Base-by-base conservation (phyloP, 441 rosid species). In the Erodium chrysanthum region DNA sequence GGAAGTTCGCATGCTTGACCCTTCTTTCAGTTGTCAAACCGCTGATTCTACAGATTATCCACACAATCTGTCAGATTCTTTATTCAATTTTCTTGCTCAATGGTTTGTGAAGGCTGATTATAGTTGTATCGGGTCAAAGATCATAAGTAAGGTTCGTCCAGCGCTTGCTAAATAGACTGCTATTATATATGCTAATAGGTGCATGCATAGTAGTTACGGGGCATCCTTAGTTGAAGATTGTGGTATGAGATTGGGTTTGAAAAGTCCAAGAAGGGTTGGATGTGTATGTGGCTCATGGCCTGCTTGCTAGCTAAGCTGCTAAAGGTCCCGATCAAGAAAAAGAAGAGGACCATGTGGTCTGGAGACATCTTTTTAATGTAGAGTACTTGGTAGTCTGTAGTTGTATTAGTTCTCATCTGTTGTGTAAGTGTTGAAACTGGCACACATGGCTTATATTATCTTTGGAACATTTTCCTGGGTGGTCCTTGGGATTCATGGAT, bases 291-390 rank as follows among this genome's bases (percentile, higher is more conserved):
- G 54, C 6, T 46, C 54, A 46, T 7, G 15, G 17, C 54, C 3
- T 46, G 54, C 18, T 44, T 46, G 54, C 54, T 46, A 46, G 54
- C 54, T 46, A n/a, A n/a, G n/a, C n/a, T n/a, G n/a, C n/a, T n/a
- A 46, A 46, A 46, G 54, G 54, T 17, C 2, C 18, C 15, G 4
- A 46, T 14, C 54, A 46, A 46, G 54, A 46, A 46, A 46, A 46
- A 35, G 40, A 35, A 3, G 54, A 46, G 11, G 54, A 46, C 6
- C 54, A 10, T 44, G 14, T 8, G 46, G 46, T 40, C 14, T 40
- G 5, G 46, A 8, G 12, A 40, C 46, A 40, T 40, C 46, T 40
- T 40, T 40, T 40, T 40, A 11, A 9, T 40, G 46, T 40, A 40
- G 46, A 40, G 7, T 40, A 40, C 46, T 40, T 40, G 46, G n/a